These are phyloP conservation scores for Entophlyctis luteolus DNA, from an alignment of 192 early-diverging fungal species.

Conservation along the genomic window DNA sequence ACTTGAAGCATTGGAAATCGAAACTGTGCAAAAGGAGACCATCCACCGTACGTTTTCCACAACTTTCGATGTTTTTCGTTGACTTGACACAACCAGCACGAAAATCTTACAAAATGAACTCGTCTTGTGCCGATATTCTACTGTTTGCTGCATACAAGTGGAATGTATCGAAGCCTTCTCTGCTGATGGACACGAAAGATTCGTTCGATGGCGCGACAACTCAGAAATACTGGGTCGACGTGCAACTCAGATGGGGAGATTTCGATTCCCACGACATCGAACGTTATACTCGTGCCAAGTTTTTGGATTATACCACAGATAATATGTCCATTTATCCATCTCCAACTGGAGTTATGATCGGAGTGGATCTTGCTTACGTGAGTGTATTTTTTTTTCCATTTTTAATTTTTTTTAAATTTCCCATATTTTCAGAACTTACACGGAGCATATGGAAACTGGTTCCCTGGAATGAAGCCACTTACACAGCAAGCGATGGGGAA, in stretches of 20 bases:
- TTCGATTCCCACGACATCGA: constrained; percentile 99
- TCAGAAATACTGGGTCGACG: constrained; percentile 97
- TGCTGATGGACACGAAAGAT: constrained; percentile 89
- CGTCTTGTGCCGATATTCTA: constrained; percentile 87
- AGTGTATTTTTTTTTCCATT: background rate
- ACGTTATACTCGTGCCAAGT: constrained; percentile 96
- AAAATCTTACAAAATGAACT: constrained; percentile 99
- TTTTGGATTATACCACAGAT: constrained; percentile 96
- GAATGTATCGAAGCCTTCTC: constrained; percentile 91
- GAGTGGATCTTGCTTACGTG: constrained; percentile 94
- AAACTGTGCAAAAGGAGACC: constrained; percentile 97
- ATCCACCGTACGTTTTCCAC: constrained; percentile 66
- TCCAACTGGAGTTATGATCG: constrained; percentile 93
- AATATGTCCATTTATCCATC: constrained; percentile 99
- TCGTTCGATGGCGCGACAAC: constrained; percentile 95
- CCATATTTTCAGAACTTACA: constrained; percentile 37
- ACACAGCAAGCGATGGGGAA: constrained; percentile 97
- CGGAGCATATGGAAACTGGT: constrained; percentile 95
- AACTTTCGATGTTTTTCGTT: background rate
- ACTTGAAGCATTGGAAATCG: constrained; percentile 93
- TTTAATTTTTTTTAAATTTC: background rate
- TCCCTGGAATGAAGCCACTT: constrained; percentile 97
- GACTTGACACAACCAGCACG: constrained; percentile 44
- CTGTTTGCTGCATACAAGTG: constrained; percentile 97
- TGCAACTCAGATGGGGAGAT: constrained; percentile 97